Evolutionary conservation across 768 basidiomycete species (phyloP).

Genomic region (Boletus sp.): DNA sequence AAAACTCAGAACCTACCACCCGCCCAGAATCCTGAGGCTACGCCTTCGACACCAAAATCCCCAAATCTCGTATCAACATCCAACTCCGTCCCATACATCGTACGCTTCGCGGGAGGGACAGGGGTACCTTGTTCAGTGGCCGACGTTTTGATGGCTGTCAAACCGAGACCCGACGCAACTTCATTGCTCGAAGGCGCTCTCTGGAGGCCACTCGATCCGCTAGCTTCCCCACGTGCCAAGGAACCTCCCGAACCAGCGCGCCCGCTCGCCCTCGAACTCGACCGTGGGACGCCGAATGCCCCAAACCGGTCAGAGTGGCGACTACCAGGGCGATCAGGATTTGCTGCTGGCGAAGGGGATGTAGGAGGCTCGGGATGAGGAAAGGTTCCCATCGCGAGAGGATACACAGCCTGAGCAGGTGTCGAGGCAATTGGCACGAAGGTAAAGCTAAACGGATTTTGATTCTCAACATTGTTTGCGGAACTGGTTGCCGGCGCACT

Average conservation of each 20-base stretch:
- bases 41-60: slow-evolving; percentile 78
- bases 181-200: slow-evolving; percentile 44
- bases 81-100: slow-evolving; percentile 83
- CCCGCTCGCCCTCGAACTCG: slow-evolving; percentile 37
- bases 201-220: slow-evolving; percentile 28
- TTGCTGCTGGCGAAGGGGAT: slow-evolving; percentile 33
- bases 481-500: slow-evolving; percentile 42
- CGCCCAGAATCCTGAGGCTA: slow-evolving; percentile 72
- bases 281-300: slow-evolving; percentile 34
- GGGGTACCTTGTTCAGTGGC: slow-evolving; percentile 42
- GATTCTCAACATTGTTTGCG: slow-evolving; percentile 52
- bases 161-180: slow-evolving; percentile 43
- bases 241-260: slow-evolving; percentile 29
- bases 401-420: slow-evolving; percentile 43
- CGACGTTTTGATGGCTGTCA: slow-evolving; percentile 38
- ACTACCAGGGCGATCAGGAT: slow-evolving; percentile 32
- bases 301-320: slow-evolving; percentile 34
- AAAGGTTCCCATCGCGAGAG: slow-evolving; percentile 36
- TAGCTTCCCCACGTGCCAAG: slow-evolving; percentile 24
- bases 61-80: slow-evolving; percentile 83
- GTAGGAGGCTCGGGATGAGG: slow-evolving; percentile 36
- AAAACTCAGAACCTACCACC: slow-evolving; percentile 41
- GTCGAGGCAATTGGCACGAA: slow-evolving; percentile 54
- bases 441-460: slow-evolving; percentile 51
- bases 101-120: slow-evolving; percentile 53